Evolutionary conservation across 2,329 filamentous ascomycete genomes (phyloP), one percentile per base, ranked within the genome.

Genomic region (Coniella vitis): DNA sequence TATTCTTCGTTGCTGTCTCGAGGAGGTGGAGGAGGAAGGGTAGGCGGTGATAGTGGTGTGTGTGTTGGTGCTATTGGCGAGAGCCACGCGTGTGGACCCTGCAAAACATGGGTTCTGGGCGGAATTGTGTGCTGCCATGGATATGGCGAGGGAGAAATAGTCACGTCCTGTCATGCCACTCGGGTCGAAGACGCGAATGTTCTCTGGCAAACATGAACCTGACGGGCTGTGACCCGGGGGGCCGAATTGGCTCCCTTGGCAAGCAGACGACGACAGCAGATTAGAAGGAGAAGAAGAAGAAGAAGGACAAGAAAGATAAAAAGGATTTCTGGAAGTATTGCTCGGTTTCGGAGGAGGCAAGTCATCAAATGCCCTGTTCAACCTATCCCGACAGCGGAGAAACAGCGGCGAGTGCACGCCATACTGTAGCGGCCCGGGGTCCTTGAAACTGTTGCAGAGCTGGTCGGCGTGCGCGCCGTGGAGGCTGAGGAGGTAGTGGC

Each of bases 381-480:
- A 69, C 1, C 61, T 56, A 41, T 76, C 67, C 8, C 76, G 66
- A 56, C 74, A 81, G 5, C 60, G 54, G 13, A 62, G 59, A 57
- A 84, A 83, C 3, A 82, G 64, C 0, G 71, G 67, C 45, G 74
- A 79, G 1, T 69, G 59, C 0, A 56, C 56, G 14, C 77, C 72
- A 55, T 82, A 83, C 53, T 70, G 66, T 7, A 77, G 68, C 4
- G 79, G 76, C 0, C 79, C 79, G 0, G 73, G 65, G 51, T 83
- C 80, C 57, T 81, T 81, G 70, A 82, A 83, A 0, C 74, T 75
- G 58, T 80, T 81, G 65, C 79, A 81, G 9, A 75, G 63, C 60
- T 83, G 80, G 20, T 71, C 68, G 1, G 68, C 65, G 55, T 84
- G 77, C 0, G 79, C 78, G 52, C 74, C 70, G 21, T 75, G 72